Conservation (phyloP, 2,329 filamentous ascomycete genomes). For the Biscogniauxia marginata region DNA sequence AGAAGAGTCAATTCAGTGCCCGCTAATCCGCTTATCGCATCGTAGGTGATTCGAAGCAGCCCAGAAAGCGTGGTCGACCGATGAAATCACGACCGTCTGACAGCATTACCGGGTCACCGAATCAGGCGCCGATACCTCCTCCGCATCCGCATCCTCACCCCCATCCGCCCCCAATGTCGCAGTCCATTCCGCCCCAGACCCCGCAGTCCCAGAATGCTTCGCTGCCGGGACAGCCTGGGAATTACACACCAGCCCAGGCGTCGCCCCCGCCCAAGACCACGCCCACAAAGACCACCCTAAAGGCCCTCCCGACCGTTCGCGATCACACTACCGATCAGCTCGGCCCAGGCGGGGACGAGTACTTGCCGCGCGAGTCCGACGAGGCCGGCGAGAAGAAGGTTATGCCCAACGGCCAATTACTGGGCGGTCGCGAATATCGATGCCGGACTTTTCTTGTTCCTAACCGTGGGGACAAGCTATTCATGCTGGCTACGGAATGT, state of each 20-base stretch:
- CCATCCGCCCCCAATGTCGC: conserved; percentile 32
- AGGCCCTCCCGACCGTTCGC: conserved; percentile 90
- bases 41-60: conserved; percentile 46
- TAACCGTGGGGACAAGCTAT: conserved; percentile 86
- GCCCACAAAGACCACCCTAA: conserved; percentile 79
- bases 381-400: conserved; percentile 95
- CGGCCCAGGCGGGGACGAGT: conserved; percentile 86
- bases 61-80: conserved; percentile 59
- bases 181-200: conserved; percentile 50
- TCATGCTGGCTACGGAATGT: conserved; percentile 98
- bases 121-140: conserved; percentile 52
- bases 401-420: conserved; percentile 74
- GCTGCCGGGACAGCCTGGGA: conserved; percentile 41
- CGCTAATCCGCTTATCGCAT: conserved; percentile 30
- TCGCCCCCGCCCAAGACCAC: conserved; percentile 74
- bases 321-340: conserved; percentile 98
- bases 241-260: conserved; percentile 46
- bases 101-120: conserved; percentile 56
- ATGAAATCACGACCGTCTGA: conserved; percentile 58
- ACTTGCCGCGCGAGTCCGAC: conserved; percentile 89
- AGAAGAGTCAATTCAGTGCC: conserved; percentile 22
- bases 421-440: conserved; percentile 82
- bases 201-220: conserved; percentile 51
- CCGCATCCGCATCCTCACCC: conserved; percentile 9
- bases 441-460: conserved; percentile 93